Base-by-base conservation (phyloP, 768 basidiomycete species). In the Tylopilus cervinicoccineus region DNA sequence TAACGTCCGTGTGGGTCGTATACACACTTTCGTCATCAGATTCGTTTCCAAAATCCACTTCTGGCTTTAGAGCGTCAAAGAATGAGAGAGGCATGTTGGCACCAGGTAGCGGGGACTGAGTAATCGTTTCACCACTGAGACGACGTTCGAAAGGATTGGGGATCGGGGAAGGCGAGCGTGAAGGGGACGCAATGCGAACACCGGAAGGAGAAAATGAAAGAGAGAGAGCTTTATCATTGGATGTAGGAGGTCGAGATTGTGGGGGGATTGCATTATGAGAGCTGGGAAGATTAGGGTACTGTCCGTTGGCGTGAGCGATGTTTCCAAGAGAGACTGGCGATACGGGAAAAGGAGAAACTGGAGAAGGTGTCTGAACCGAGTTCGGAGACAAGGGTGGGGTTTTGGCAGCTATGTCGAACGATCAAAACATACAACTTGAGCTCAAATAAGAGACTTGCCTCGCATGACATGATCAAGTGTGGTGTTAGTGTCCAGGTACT, bases 71-170 rank as follows among this genome's bases (percentile, higher is more conserved):
- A 54, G 77, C 77, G 47, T 83, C 81, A 53, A 84, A 76, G 62
- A 85, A 78, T 9, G 79, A 77, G 51, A 83, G 65, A 5, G 72
- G 66, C 7, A 72, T 61, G 6, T 62, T 62, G 38, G 52, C 20
- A 22, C 44, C 53, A 5, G 60, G 48, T 37, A 58, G 55, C 10
- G 63, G 57, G 7, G 58, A 59, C 36, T 58, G 60, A n/a, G 52
- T 43, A 14, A 52, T 49, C 9, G 62, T 70, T 55, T 55, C 66
- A 88, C 94, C 64, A 91, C 95, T 69, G 84, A 97, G 66, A 89
- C 93, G 70, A 89, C 89, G 69, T 83, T 77, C 60, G 84, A 95
- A 64, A 86, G 95, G 62, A 90, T 89, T 77, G 85, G 95, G 92
- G 88, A 96, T 63, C 1, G 61, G 63, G 8, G 66, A 67, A 43